Evolutionary conservation across 768 basidiomycete genomes (phyloP).

Genomic region (Pulveroboletus sp.): DNA sequence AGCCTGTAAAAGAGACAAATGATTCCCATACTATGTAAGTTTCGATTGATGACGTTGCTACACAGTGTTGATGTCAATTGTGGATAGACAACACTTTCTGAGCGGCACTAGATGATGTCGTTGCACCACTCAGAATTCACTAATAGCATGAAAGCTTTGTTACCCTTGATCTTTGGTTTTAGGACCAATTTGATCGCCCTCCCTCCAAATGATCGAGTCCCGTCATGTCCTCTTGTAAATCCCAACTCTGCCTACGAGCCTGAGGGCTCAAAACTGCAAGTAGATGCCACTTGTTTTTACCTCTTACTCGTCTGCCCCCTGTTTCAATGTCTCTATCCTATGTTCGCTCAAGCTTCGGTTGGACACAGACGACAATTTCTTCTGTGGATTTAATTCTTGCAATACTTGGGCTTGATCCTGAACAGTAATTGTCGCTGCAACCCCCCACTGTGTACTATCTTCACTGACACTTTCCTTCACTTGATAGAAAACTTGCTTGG

Average conservation of each 20-base stretch:
- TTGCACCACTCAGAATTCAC: background rate
- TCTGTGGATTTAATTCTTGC: too few relatives aligned
- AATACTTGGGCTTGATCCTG: too few relatives aligned
- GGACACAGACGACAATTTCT: background rate
- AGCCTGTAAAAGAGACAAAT: background rate
- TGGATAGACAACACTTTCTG: background rate
- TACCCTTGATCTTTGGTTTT: background rate
- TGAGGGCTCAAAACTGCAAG: constrained; percentile 3
- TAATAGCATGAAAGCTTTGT: too few relatives aligned
- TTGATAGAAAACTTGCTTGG: too few relatives aligned
- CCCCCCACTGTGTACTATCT: too few relatives aligned
- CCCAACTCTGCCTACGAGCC: background rate
- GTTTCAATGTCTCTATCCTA: background rate
- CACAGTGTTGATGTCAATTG: background rate
- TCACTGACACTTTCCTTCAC: background rate
- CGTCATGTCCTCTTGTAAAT: background rate
- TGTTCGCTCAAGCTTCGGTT: background rate
- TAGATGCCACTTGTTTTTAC: constrained; percentile 11
- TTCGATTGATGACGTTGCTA: background rate
- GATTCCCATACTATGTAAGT: background rate
- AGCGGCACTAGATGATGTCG: background rate
- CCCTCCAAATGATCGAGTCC: background rate
- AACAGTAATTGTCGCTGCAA: too few relatives aligned
- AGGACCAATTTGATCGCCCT: background rate
- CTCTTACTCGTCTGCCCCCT: background rate